phyloP scores from a whole-genome alignment of 345 rosid genomes.

The Murraya paniculata region DNA sequence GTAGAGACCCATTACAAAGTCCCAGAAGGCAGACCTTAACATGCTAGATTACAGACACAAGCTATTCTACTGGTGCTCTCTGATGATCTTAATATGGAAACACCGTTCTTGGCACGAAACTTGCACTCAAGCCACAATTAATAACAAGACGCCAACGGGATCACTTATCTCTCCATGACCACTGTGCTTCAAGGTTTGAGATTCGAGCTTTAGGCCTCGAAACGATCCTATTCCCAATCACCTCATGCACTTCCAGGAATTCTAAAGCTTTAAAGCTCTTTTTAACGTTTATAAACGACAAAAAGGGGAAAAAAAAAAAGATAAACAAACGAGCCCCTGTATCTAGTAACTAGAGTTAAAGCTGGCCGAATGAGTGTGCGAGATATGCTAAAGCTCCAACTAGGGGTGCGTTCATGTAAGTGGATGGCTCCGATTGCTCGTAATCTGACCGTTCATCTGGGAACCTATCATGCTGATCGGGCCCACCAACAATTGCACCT shows the following conservation, averaged over 20 bases:
- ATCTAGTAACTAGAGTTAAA: slow-evolving; percentile 25
- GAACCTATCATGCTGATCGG: slow-evolving; percentile 68
- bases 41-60: neutral
- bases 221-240: neutral
- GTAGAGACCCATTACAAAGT: slow-evolving; percentile 6
- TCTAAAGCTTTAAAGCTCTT: slow-evolving; percentile 6
- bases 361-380: slow-evolving; percentile 86
- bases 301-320: neutral
- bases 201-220: slow-evolving; percentile 33
- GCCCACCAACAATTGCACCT: slow-evolving; percentile 93
- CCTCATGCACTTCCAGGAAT: slow-evolving; percentile 12
- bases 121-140: slow-evolving; percentile 6
- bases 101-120: slow-evolving; percentile 26
- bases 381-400: slow-evolving; percentile 86
- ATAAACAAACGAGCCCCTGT: slow-evolving; percentile 2
- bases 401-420: slow-evolving; percentile 91
- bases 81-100: neutral
- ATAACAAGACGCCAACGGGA: neutral
- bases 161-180: slow-evolving; percentile 24
- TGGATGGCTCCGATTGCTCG: slow-evolving; percentile 92
- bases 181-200: slow-evolving; percentile 30
- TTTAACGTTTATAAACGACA: neutral
- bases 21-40: slow-evolving; percentile 3
- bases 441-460: slow-evolving; percentile 73
- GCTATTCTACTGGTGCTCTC: neutral